Conservation (phyloP, 1,139 yeast genomes). For the Taphrina populina region DNA sequence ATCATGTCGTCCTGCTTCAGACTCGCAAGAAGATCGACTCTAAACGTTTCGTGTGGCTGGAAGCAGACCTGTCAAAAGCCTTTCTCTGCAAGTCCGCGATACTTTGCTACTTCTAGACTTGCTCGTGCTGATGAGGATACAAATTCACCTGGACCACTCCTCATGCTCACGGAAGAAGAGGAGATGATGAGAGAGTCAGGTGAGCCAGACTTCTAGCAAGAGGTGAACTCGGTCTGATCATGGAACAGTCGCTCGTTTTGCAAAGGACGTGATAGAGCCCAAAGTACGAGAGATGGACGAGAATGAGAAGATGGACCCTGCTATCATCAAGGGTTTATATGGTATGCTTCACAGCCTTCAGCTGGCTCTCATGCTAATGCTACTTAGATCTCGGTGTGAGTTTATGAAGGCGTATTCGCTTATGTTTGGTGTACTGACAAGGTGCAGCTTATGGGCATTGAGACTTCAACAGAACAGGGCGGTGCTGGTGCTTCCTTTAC, state of each 20-base stretch:
- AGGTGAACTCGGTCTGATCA: too few relatives aligned
- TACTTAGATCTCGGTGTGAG: constrained; percentile 14
- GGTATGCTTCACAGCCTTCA: constrained; percentile 36
- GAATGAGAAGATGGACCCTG: constrained; percentile 48
- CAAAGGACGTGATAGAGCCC: constrained; percentile 49
- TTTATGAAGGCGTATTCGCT: too few relatives aligned
- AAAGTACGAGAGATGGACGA: constrained; percentile 51
- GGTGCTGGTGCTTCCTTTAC: constrained; percentile 53
- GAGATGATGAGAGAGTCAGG: constrained; percentile 40
- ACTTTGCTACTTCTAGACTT: constrained; percentile 9
- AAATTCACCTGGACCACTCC: constrained; percentile 23
- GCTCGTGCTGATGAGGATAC: constrained; percentile 21
- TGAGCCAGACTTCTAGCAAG: too few relatives aligned
- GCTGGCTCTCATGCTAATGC: not conserved
- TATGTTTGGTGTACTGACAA: too few relatives aligned
- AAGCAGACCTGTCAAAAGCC: constrained; percentile 5
- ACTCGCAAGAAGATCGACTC: not conserved
- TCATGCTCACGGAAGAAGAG: constrained; percentile 32
- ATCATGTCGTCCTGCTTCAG: constrained; percentile 7
- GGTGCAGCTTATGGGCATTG: constrained; percentile 50
- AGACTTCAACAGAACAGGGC: constrained; percentile 51
- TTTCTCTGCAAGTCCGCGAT: not conserved
- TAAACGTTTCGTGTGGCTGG: not conserved
- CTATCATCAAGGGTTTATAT: constrained; percentile 46
- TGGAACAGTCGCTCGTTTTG: constrained; percentile 47